phyloP scores from a whole-genome alignment of 179 eudicot species.

The Pouteria campechiana region DNA sequence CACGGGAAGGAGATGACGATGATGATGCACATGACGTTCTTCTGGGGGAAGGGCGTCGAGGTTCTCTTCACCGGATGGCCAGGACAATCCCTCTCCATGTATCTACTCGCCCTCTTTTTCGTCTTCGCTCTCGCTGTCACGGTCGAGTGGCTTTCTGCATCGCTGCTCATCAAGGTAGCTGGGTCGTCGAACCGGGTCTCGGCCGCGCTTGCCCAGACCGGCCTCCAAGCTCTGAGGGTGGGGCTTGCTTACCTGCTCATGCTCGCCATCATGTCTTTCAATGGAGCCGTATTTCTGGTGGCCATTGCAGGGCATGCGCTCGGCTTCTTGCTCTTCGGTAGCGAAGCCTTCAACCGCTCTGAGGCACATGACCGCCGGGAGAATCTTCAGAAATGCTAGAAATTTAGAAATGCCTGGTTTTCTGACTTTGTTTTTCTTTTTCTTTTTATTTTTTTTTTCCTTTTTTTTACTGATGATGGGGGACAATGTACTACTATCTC shows the following conservation, averaged over 20 bases:
- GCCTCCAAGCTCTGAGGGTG: constrained; percentile 28
- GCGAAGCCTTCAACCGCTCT: constrained; percentile 4
- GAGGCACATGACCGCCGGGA: no score
- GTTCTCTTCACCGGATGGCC: constrained; percentile 24
- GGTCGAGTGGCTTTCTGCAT: constrained; percentile 23
- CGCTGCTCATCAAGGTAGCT: constrained; percentile 4
- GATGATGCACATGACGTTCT: constrained; percentile 21
- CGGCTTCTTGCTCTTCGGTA: constrained; percentile 25
- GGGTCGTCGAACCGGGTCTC: constrained; percentile 5
- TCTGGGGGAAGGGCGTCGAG: constrained; percentile 18
- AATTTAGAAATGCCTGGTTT: no score
- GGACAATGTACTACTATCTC: no score
- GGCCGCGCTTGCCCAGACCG: constrained; percentile 8
- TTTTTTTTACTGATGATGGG: no score
- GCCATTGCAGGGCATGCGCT: constrained; percentile 44
- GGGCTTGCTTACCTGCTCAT: constrained; percentile 54
- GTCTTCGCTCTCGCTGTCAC: constrained; percentile 18
- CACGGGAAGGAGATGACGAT: no score
- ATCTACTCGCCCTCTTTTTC: constrained; percentile 13
- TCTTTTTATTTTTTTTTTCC: no score
- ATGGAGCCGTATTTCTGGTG: constrained; percentile 40
- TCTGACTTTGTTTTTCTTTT: no score
- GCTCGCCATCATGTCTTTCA: constrained; percentile 76
- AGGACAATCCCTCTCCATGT: constrained; percentile 19
- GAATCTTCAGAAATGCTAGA: no score